Base-by-base conservation (phyloP, 805 yeast genomes). In the Kregervanrija pseudodelftensis region DNA sequence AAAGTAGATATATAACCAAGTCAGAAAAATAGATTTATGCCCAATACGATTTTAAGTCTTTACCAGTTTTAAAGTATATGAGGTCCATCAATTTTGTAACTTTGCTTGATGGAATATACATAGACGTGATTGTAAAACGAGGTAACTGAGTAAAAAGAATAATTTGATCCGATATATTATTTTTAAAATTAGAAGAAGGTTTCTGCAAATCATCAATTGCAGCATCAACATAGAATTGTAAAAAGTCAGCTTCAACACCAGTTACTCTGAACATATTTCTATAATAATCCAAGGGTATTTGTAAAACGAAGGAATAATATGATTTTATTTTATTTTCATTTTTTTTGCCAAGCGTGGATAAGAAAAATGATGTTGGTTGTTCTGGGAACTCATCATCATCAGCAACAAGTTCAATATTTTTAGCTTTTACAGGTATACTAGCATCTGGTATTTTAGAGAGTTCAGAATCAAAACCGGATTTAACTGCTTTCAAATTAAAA, bases 181-280 rank as follows among this genome's bases (percentile, higher is more conserved):
- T 15, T 8, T 49, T 35, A 15, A 47, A 48, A 7, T 40, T 34
- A 2, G 49, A 36, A 8, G 39, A 32, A 0, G 61, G 42, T 5
- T 56, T 52, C 31, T 56, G 49, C 7, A 65, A 54, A 4, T 53
- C 49, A 36, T 42, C 33, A 3, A 51, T 39, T 8, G 56, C 57
- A 0, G 82, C 73, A 30, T 72, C 74, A 8, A 79, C 40, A 44
- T 66, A 72, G 47, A 76, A 71, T n/a, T 63, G 64, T 8, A 79
- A 57, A 46, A 74, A 68, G 11, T 69, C 73, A 0, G 71, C 52
- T 34, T 79, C 85, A 1, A 80, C 56, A 1, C 80, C 81, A 9
- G 72, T 66, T 3, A 54, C 43, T 8, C 56, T 51, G 44, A 74
- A 79, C 2, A 72, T 47, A 10, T 53, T 52, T 1, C 48, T 13